phyloP scores from a whole-genome alignment of 2,329 filamentous ascomycete genomes.

The Dothistroma septosporum region DNA sequence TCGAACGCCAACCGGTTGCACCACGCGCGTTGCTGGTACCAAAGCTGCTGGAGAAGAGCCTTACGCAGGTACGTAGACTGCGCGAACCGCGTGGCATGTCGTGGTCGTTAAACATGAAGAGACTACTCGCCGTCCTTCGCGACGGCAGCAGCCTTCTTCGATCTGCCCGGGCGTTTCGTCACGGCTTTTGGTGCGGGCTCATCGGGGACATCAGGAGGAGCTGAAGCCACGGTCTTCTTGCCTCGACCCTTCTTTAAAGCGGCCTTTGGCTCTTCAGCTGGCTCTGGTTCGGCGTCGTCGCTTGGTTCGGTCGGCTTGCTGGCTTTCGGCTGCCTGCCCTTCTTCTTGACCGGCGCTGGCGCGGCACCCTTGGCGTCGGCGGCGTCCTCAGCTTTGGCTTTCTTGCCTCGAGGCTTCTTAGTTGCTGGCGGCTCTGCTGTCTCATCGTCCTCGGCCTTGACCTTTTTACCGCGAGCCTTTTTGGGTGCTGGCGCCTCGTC shows the following conservation, averaged over 20 bases:
- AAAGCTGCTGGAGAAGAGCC: not conserved
- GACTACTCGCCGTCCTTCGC: conserved; percentile 12
- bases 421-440: conserved; percentile 20
- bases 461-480: conserved; percentile 21
- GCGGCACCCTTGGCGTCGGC: conserved; percentile 9
- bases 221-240: conserved; percentile 26
- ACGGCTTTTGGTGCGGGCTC: conserved; percentile 35
- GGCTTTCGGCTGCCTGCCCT: conserved; percentile 23
- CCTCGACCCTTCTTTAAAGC: conserved; percentile 33
- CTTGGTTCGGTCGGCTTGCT: conserved; percentile 12
- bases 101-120: not conserved
- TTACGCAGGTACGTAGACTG: not conserved
- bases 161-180: conserved; percentile 31
- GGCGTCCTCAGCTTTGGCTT: conserved; percentile 31
- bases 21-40: not conserved
- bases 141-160: conserved; percentile 26
- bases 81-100: not conserved
- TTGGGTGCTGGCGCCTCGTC: conserved; percentile 21
- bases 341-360: conserved; percentile 33
- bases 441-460: conserved; percentile 15
- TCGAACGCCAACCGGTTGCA: not conserved
- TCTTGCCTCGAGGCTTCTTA: conserved; percentile 25
- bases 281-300: conserved; percentile 18
- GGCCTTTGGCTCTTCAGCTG: conserved; percentile 21
- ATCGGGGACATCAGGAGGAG: conserved; percentile 4